Evolutionary conservation across 768 basidiomycete genomes (phyloP), one percentile per base, ranked within the genome.

Genomic region (Lactifluus pinguis): DNA sequence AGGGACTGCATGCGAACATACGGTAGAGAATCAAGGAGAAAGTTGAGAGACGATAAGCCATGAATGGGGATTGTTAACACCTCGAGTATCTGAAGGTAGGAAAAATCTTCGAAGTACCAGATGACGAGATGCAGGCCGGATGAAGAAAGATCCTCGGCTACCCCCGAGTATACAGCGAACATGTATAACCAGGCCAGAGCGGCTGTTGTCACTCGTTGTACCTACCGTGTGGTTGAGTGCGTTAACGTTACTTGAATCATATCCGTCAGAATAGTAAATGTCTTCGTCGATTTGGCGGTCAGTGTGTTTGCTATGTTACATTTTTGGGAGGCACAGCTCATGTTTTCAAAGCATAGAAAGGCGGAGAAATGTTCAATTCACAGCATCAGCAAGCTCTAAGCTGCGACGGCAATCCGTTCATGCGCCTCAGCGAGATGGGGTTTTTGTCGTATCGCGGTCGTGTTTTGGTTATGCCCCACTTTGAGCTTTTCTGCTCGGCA

Each of bases 81-180:
- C 81, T 99, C 95, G 17, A 98, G 82, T 42, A 90, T 83, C 70
- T 95, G 91, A 4, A 98, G 80, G 42, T 97, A 73, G 2, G 86
- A 85, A 74, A 95, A 98, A 67, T 98, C 95, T 72, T 99, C 97
- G 71, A 97, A 98, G 62, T 87, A 87, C 86, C 89, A 98, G 3
- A 87, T 60, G 6, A 94, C 67, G 0, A 98, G 73, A 70, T 90
- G 83, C 54, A 82, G 77, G 59, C 72, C 0, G 83, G 79, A 70
- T 87, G 85, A 1, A 76, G 70, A 54, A 92, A n/a, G n/a, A 25
- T 25, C 25, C 25, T 25, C 25, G 25, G 25, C 25, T 25, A 2
- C 25, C 25, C 25, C 25, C 25, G 25, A 25, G 25, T 25, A 25
- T 25, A 25, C 25, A 25, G 25, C 25, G 25, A 25, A 25, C 25